Evolutionary conservation across 2,329 filamentous ascomycete species (phyloP), one percentile per base, ranked within the genome.

Genomic region (Aspergillus piperis): DNA sequence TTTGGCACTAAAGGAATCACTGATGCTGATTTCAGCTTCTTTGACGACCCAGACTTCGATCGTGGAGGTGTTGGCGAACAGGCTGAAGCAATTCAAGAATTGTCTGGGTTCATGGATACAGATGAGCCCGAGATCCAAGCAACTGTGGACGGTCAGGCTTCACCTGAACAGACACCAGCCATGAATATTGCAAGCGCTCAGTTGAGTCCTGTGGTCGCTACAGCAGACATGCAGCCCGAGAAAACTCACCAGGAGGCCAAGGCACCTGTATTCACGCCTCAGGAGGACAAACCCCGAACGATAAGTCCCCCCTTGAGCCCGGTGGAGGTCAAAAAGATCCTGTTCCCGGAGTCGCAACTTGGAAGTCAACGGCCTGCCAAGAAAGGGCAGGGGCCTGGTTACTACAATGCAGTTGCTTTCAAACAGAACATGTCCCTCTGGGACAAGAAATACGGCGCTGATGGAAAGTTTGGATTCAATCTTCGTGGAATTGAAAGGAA

Each of bases 11-110:
- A 82, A 66, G 81, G 79, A n/a, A 80, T 86, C 21, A 85, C 82
- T 2, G 86, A 88, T 66, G 85, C 82, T 3, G 86, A 88, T 66
- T 88, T 88, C 70, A 86, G 82, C 68, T 88, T 88, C 70, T 88
- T 88, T 66, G 86, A 88, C 68, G 82, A 83, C 32, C 82, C 82
- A 50, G 78, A 73, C 44, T 74, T 75, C 51, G 70, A 70, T 8
- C 61, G 61, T 7, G 66, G 71, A 55, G 66, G 60, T 48, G 60
- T 60, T 48, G 64, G 59, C 21, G 55, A 62, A 19, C 47, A 55
- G n/a, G 19, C 54, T 8, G 62, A 64, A n/a, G 58, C 65, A 50
- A 27, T 39, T 6, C 58, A 64, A 39, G 65, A 65, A 27, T 54
- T 58, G 13, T 52, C 62, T 42, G 58, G 67, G 49, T 62, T 62